A percentile compares a stretch with the other conserved stretches of the same genome.
phyloP scores from a whole-genome alignment of 345 rosid genomes.

The Boechera divaricarpa region DNA sequence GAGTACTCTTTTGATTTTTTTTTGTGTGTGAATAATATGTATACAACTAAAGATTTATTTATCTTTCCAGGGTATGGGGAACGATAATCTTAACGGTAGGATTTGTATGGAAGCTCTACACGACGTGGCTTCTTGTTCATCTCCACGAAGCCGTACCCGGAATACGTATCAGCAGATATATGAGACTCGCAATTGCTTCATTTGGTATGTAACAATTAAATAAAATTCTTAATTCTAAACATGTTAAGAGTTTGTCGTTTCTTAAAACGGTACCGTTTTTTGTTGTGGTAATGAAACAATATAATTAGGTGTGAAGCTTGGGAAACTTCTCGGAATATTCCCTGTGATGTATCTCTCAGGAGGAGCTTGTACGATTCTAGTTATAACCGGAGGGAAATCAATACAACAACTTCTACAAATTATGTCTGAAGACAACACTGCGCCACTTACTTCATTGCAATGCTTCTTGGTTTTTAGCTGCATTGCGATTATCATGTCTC shows the following conservation, averaged over 20 bases:
- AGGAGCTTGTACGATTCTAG: conserved; percentile 64
- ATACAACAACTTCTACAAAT: conserved; percentile 41
- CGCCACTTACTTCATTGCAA: conserved; percentile 56
- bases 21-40: not conserved
- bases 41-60: not conserved
- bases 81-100: conserved; percentile 55
- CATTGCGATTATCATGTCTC: conserved; percentile 57
- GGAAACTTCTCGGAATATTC: conserved; percentile 56
- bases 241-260: not conserved
- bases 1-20: not conserved
- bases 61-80: conserved; percentile 75
- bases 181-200: conserved; percentile 62
- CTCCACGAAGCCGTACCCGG: conserved; percentile 77
- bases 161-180: conserved; percentile 70
- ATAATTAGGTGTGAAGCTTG: conserved; percentile 54
- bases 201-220: conserved; percentile 53
- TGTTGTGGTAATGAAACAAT: not conserved
- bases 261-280: conserved; percentile 13
- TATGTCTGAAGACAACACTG: conserved; percentile 27
- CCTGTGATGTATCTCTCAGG: conserved; percentile 71
- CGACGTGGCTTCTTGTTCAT: conserved; percentile 67
- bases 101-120: conserved; percentile 86
- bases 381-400: conserved; percentile 60
- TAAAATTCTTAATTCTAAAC: not conserved
- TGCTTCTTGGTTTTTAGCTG: conserved; percentile 63